Evolutionary conservation across 257 asterid genomes (phyloP), one percentile per base, ranked within the genome.

Genomic region (Rubia yunnanensis): DNA sequence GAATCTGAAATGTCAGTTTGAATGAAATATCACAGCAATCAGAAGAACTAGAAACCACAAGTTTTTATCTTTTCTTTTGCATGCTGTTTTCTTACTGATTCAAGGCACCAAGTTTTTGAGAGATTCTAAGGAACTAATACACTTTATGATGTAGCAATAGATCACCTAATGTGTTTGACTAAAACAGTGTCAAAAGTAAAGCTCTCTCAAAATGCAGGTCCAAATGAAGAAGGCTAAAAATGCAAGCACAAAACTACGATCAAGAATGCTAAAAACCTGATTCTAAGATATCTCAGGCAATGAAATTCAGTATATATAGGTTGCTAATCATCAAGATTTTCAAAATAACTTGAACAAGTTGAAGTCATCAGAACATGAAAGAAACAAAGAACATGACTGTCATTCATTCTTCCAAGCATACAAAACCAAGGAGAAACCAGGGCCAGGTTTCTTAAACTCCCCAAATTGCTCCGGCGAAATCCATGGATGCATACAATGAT

Each of bases 391-490:
- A 5, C 2, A 17, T 18, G 31, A 6, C 4, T 50, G 72, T 84
- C 92, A 88, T 59, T 92, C 96, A 67, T 72, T 84, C 91, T 84
- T 92, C 92, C 92, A 89, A 60, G 87, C 96, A 84, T 85, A 83
- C 83, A 92, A 78, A 67, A 85, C 64, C 77, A 89, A 76, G 30
- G 91, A 80, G 74, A 89, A 89, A 34, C 88, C 96, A 70, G 69
- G 81, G 84, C 88, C 92, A 69, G 85, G 69, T 49, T 67, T 68
- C 72, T 78, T 79, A 28, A 81, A 64, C 26, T 79, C 87, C 74
- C 74, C 77, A 38, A 81, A 78, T 70, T 81, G 79, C 76, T 71
- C 74, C 0, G 82, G 75, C 48, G 81, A 71, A 67, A 82, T 73
- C 98, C 88, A 86, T 24, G 85, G 73, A 41, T 82, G 66, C 18